These are phyloP conservation scores for Schoenoplectus triqueter DNA, from an alignment of 202 grass and related monocot genomes.

Conservation along the genomic window DNA sequence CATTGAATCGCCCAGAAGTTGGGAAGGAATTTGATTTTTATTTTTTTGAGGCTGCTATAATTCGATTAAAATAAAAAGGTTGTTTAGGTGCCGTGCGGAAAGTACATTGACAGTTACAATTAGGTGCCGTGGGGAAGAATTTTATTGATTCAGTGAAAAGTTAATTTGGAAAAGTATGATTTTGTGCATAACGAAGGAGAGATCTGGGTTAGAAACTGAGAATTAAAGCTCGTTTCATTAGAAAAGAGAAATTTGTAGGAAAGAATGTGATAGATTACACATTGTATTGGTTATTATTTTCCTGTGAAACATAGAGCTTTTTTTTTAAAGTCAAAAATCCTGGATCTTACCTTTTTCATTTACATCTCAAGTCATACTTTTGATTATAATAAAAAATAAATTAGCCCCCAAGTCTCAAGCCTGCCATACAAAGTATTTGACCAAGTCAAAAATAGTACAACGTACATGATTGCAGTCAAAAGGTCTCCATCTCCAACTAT, in stretches of 20 bases:
- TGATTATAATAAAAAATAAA: neutral
- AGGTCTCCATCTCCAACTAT: neutral
- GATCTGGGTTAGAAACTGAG: conserved; percentile 18
- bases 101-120: neutral
- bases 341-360: neutral
- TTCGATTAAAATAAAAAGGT: neutral
- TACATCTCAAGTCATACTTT: neutral
- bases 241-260: neutral
- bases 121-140: too few species aligned
- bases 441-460: conserved; percentile 1
- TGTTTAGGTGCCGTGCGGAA: neutral
- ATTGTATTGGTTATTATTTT: neutral
- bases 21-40: neutral
- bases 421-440: neutral
- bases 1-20: neutral
- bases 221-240: neutral
- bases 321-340: neutral
- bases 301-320: neutral
- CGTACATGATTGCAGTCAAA: neutral
- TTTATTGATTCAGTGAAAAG: neutral
- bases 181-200: neutral
- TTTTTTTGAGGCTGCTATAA: neutral
- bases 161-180: neutral
- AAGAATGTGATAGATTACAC: neutral
- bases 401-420: too few species aligned